Conservation (phyloP, 345 rosid genomes). For the Lepidium aucheri region DNA sequence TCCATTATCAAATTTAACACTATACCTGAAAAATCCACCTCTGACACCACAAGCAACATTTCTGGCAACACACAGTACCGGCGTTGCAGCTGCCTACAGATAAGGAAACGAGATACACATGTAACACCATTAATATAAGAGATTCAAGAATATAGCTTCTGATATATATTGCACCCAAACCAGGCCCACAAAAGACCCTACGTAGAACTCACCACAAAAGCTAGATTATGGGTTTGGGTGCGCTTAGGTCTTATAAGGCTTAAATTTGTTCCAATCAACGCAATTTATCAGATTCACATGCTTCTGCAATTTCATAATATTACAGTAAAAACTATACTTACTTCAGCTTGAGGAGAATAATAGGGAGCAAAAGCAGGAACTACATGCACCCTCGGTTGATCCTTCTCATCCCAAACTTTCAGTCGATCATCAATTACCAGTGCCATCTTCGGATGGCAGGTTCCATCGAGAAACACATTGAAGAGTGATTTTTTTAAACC, state of each 20-base stretch:
- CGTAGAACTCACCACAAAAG: background rate
- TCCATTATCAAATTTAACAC: background rate
- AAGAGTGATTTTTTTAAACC: conserved; percentile 78
- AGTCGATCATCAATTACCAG: conserved; percentile 93
- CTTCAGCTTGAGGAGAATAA: conserved; percentile 97
- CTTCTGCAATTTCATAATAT: conserved; percentile 17
- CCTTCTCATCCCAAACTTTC: conserved; percentile 98
- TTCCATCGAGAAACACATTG: conserved; percentile 85
- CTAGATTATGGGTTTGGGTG: conserved; percentile 1
- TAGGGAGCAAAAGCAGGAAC: conserved; percentile 99
- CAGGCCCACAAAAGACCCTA: conserved; percentile 2
- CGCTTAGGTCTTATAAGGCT: background rate
- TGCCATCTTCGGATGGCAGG: conserved; percentile 96
- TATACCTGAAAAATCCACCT: conserved; percentile 96
- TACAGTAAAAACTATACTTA: conserved; percentile 29
- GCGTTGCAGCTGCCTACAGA: conserved; percentile 69
- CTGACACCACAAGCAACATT: conserved; percentile 96
- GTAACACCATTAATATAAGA: conserved; percentile 6
- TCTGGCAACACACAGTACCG: conserved; percentile 84
- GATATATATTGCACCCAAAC: background rate
- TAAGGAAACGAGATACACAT: conserved; percentile 26
- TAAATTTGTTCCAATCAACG: background rate
- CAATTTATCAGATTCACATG: background rate
- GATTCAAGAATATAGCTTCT: conserved; percentile 3
- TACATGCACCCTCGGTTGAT: conserved; percentile 95